These are phyloP conservation scores for Sclerotinia trifoliorum DNA, from an alignment of 2,329 filamentous ascomycete species.

Conservation along the genomic window DNA sequence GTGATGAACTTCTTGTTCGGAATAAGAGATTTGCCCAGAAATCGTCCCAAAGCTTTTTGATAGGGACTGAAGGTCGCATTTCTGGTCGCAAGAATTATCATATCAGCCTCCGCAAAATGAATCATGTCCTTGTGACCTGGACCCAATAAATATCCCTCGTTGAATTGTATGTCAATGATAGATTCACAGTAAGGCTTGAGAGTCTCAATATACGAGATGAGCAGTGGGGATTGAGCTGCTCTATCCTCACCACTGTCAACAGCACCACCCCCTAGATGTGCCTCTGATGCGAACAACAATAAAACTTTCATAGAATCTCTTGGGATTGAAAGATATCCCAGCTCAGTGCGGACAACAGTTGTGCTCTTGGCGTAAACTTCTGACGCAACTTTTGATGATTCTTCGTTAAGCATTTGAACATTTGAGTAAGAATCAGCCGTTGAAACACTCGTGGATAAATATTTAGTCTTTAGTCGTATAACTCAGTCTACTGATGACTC, in stretches of 20 bases:
- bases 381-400: constrained; percentile 35
- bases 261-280: constrained; percentile 41
- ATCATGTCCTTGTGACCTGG: background rate
- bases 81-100: constrained; percentile 43
- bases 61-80: constrained; percentile 43
- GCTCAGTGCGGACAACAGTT: constrained; percentile 43
- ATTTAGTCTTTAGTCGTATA: constrained; percentile 41
- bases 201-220: constrained; percentile 39
- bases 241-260: constrained; percentile 43
- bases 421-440: constrained; percentile 28
- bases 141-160: constrained; percentile 29
- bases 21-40: constrained; percentile 37
- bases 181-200: constrained; percentile 37
- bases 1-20: constrained; percentile 38
- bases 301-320: constrained; percentile 35
- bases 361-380: constrained; percentile 43
- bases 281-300: constrained; percentile 43
- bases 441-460: constrained; percentile 35
- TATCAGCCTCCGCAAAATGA: constrained; percentile 38
- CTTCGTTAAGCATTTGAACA: constrained; percentile 29
- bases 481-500: constrained; percentile 42
- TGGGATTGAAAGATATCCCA: constrained; percentile 39
- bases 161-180: constrained; percentile 40
- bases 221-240: constrained; percentile 39
- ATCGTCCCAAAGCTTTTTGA: constrained; percentile 41